Evolutionary conservation across 768 basidiomycete genomes (phyloP), one percentile per base, ranked within the genome.

Genomic region (Podaxis sp.): DNA sequence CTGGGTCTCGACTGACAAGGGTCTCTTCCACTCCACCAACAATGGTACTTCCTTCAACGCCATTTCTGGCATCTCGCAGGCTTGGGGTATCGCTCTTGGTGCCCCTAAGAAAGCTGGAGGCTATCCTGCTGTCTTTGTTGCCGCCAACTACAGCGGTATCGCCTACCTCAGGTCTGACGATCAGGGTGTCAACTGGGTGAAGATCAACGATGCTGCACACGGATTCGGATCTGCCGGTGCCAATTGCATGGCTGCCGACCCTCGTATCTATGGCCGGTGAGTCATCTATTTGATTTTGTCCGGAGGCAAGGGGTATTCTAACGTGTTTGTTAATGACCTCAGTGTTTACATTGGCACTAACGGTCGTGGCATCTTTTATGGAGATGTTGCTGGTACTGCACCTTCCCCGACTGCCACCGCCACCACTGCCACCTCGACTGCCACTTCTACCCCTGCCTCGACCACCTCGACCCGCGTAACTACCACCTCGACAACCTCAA

Each of bases 271-370:
- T 66, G 83, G 84, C 54, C 79, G 85, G 85, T 84, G 54, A 67
- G 78, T 68, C 26, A 46, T 19, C 44, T 46, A 3, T 19, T n/a
- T 19, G 44, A 19, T 19, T 33, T 33, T 33, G 33, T 33, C 33
- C 8, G 8, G 30, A 9, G 30, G 17, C 17, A 19, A 19, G 44
- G 17, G 8, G 8, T 28, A 26, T 24, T 52, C 12, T 22, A 33
- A 59, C 19, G 26, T 44, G 6, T 36, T 19, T 15, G 13, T 46
- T 30, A 5, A 19, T 26, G 55, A 39, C 33, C 40, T n/a, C 60
- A 85, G 85, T 9, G 84, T 85, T 0, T 87, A 87, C 65, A 79
- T 86, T 42, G 85, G 85, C 4, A 87, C 85, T 4, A 86, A 86
- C 66, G 85, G 85, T 26, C 81, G 85, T 36, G 84, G 84, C 15